These are phyloP conservation scores for Rosa chinensis DNA, from an alignment of 306 rosid species.

Conservation along the genomic window DNA sequence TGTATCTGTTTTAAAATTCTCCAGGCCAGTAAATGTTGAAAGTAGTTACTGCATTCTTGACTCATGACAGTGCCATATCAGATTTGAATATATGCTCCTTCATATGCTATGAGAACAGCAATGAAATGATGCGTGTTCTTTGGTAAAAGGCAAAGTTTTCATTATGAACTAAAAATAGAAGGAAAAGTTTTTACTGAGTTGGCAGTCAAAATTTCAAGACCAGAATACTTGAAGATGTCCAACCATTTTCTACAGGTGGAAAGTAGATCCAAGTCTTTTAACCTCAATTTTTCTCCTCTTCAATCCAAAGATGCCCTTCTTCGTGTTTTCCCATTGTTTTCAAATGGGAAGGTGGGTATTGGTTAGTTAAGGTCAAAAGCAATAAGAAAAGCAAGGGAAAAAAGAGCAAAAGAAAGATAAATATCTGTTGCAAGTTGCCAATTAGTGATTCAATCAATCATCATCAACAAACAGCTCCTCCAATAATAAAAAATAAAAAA, in stretches of 20 bases:
- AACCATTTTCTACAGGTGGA: neutral
- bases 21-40: neutral
- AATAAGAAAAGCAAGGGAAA: neutral
- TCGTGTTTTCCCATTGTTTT: neutral
- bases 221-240: neutral
- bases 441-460: slow-evolving; percentile 5
- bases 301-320: neutral
- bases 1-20: neutral
- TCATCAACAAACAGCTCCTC: slow-evolving; percentile 15
- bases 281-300: neutral
- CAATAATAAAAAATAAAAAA: too few relatives aligned
- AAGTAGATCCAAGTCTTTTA: neutral
- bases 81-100: slow-evolving; percentile 7
- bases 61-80: neutral
- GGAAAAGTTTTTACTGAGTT: neutral
- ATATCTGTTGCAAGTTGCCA: slow-evolving; percentile 2
- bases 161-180: neutral
- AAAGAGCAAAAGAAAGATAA: neutral
- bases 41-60: neutral
- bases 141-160: neutral
- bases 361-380: neutral
- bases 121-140: slow-evolving; percentile 2
- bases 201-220: neutral
- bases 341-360: neutral
- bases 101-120: neutral